Conservation (phyloP, 352 stramenopile species). For the Pythium monospermum region DNA sequence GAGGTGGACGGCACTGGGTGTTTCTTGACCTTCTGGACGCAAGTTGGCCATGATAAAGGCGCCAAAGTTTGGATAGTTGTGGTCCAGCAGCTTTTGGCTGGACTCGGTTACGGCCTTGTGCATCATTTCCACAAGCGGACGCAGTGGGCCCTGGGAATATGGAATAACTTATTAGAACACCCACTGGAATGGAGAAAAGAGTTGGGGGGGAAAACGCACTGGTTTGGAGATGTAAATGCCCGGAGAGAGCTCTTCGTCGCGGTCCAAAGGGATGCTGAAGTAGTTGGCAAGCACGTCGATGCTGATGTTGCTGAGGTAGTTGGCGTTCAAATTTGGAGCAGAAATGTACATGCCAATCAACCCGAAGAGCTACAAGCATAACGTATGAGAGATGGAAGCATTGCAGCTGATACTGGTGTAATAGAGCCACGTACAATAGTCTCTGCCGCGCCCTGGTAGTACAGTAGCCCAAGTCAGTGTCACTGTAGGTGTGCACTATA, state of each 20-base stretch:
- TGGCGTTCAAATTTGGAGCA: constrained; percentile 48
- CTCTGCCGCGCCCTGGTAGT: constrained; percentile 64
- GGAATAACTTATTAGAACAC: not conserved
- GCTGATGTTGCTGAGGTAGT: constrained; percentile 54
- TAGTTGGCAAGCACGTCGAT: constrained; percentile 67
- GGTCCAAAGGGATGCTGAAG: constrained; percentile 67
- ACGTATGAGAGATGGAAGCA: not conserved
- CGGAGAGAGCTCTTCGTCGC: constrained; percentile 62
- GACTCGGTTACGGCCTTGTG: constrained; percentile 50
- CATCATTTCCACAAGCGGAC: constrained; percentile 62
- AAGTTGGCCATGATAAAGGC: constrained; percentile 68
- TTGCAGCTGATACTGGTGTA: not conserved
- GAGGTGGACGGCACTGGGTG: constrained; percentile 43
- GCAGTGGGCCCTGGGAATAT: constrained; percentile 47
- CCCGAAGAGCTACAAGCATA: constrained; percentile 58
- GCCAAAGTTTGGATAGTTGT: constrained; percentile 56
- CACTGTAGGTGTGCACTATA: too few relatives aligned
- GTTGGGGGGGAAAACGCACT: constrained; percentile 23
- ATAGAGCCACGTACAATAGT: constrained; percentile 71
- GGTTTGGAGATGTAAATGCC: constrained; percentile 82
- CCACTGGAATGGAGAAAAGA: not conserved
- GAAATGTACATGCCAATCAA: constrained; percentile 85
- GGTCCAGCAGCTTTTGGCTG: constrained; percentile 50
- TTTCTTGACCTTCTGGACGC: constrained; percentile 10
- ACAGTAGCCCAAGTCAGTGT: too few relatives aligned